Evolutionary conservation across 2,329 filamentous ascomycete genomes (phyloP).

Genomic region (Macrophomina tecta): DNA sequence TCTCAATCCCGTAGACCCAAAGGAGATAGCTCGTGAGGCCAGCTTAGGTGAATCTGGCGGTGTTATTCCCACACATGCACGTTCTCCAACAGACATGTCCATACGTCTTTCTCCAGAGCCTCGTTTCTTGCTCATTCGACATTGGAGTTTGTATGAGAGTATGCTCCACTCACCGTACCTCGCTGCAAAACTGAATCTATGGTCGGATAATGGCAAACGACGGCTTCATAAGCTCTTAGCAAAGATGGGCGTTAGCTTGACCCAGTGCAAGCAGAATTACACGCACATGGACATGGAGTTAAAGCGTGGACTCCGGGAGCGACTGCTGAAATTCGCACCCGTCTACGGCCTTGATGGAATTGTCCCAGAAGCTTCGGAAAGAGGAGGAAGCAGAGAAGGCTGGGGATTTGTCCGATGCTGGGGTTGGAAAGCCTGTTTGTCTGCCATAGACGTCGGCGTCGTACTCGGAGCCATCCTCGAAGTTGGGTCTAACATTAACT

Average conservation of each 20-base stretch:
- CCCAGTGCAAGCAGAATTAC: conserved; percentile 93
- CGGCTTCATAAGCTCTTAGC: conserved; percentile 91
- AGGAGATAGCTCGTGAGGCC: conserved; percentile 64
- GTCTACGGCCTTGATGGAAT: conserved; percentile 94
- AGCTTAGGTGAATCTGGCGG: conserved; percentile 71
- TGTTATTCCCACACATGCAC: conserved; percentile 87
- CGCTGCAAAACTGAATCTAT: conserved; percentile 88
- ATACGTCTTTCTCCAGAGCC: conserved; percentile 94
- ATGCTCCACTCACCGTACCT: conserved; percentile 98
- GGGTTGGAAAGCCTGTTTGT: conserved; percentile 95
- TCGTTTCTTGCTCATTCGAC: conserved; percentile 86
- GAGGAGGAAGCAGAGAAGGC: conserved; percentile 78
- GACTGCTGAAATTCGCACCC: conserved; percentile 88
- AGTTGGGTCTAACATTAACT: conserved; percentile 64
- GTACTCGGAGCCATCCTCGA: conserved; percentile 91
- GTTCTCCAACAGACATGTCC: conserved; percentile 87
- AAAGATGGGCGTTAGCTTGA: conserved; percentile 96
- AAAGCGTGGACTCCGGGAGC: conserved; percentile 83
- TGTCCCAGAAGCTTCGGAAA: conserved; percentile 76
- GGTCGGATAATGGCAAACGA: conserved; percentile 88
- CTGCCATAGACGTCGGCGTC: conserved; percentile 91
- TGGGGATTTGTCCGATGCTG: conserved; percentile 98
- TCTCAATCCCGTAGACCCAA: conserved; percentile 77
- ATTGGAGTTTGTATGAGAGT: conserved; percentile 98
- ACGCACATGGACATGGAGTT: conserved; percentile 98